Evolutionary conservation across 805 yeast species (phyloP), one percentile per base, ranked within the genome.

Genomic region (Zygosaccharomyces pseudorouxii): DNA sequence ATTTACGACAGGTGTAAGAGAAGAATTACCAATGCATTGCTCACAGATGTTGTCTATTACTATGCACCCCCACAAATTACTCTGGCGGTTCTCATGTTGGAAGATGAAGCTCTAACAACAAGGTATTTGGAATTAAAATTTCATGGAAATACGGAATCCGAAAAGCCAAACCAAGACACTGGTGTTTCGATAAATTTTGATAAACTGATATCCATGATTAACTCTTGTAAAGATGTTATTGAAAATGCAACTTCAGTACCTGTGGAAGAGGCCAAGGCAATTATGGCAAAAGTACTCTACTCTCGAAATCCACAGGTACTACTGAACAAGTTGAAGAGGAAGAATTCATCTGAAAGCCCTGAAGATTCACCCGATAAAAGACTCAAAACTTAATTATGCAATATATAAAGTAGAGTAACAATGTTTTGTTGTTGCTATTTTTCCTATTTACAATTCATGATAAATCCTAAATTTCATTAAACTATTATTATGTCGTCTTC

Each of bases 51-150:
- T 3, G 71, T 77, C 7, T 92, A 88, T 57, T 71, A 81, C 30
- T 92, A 71, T 68, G 83, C 98, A 0, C 99, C 99, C 0, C 96
- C 98, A 1, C 99, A 93, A 61, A 87, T 93, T 27, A 97, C 98
- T 1, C 71, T 93, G 45, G 93, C 97, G 0, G 88, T 93, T 12
- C 73, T 90, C 61, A 79, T 84, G 69, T 74, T 77, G 46, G 79
- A 76, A 11, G 86, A 89, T 65, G 80, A 76, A 53, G 78, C 76
- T 20, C 68, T 86, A 33, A 78, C 86, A 2, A 79, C 79, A 47
- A 74, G 80, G 53, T 90, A 90, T 67, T 67, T 92, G 54, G 75
- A 76, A 54, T 73, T 76, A 55, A 87, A 86, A 63, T 83, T 83
- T 55, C 71, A 74, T 40, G 58, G 55, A 6, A 50, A 41, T 7